phyloP scores from a whole-genome alignment of 139 green algal genomes.

The Auxenochlorella pyrenoidosa region DNA sequence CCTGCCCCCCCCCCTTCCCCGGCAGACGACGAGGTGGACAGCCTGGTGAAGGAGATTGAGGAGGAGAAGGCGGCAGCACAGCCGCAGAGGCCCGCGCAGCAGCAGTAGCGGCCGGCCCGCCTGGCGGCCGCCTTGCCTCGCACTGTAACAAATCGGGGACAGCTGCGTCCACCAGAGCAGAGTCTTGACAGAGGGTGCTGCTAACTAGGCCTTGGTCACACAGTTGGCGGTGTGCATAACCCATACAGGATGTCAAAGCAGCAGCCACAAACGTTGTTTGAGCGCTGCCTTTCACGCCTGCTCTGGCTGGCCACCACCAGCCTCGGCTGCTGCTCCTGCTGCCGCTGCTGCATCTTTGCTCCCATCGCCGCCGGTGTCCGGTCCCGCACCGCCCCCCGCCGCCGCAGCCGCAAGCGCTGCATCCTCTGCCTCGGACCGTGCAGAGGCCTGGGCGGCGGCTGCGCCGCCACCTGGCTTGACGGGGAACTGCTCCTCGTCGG shows the following conservation, averaged over 20 bases:
- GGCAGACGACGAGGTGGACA: constrained; percentile 85
- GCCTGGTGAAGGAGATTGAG: constrained; percentile 86
- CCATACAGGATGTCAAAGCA: too few relatives aligned
- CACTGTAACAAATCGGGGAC: too few relatives aligned
- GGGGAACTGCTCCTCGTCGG: constrained; percentile 51
- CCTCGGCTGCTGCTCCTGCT: neutral
- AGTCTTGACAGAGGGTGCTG: neutral
- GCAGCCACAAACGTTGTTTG: neutral
- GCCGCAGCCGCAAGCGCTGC: constrained; percentile 27
- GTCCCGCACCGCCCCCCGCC: constrained; percentile 19
- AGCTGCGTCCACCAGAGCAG: too few relatives aligned
- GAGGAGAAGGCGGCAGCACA: constrained; percentile 89
- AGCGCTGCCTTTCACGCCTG: neutral
- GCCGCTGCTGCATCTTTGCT: neutral
- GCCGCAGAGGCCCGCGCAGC: constrained; percentile 56
- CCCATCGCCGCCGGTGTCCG: neutral
- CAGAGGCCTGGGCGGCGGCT: neutral
- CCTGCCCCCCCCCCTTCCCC: neutral
- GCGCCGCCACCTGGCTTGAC: neutral
- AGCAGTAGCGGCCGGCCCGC: neutral
- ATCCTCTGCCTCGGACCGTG: constrained; percentile 12
- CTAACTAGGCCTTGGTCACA: neutral
- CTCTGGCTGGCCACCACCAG: neutral
- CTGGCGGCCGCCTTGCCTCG: too few relatives aligned
- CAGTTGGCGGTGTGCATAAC: too few relatives aligned